Conservation (phyloP, 371 early-diverging fungal genomes). For the Apophysomyces elegans region DNA sequence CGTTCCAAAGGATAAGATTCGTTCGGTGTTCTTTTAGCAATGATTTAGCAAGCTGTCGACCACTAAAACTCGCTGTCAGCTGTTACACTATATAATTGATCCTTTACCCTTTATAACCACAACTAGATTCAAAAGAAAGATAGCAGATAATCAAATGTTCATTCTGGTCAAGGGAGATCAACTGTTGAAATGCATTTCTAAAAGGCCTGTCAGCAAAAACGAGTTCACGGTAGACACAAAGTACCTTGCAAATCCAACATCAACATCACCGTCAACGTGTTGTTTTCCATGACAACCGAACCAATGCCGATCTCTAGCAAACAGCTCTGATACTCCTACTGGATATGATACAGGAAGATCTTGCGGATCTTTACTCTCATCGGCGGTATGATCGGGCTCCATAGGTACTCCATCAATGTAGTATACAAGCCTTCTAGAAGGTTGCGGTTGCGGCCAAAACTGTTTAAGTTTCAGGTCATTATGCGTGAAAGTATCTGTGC, state of each 20-base stretch:
- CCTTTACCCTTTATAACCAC: constrained; percentile 39
- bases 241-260: constrained; percentile 56
- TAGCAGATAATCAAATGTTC: constrained; percentile 48
- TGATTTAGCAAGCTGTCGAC: constrained; percentile 60
- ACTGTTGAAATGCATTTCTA: constrained; percentile 57
- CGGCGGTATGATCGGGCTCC: constrained; percentile 38
- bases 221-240: background rate
- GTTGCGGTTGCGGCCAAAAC: constrained; percentile 36
- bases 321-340: constrained; percentile 43
- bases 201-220: background rate
- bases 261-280: constrained; percentile 25
- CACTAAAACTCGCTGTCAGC: constrained; percentile 35
- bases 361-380: constrained; percentile 26
- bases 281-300: constrained; percentile 33
- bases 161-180: constrained; percentile 25
- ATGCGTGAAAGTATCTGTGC: constrained; percentile 61
- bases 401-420: constrained; percentile 48
- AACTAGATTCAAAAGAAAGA: constrained; percentile 53
- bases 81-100: constrained; percentile 15
- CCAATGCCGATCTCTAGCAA: constrained; percentile 44
- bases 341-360: constrained; percentile 59
- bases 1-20: constrained; percentile 69
- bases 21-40: constrained; percentile 60
- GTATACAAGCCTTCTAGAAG: constrained; percentile 23
- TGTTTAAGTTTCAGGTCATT: constrained; percentile 43